These are phyloP conservation scores for Durio zibethinus DNA, from an alignment of 345 rosid species.

Conservation along the genomic window DNA sequence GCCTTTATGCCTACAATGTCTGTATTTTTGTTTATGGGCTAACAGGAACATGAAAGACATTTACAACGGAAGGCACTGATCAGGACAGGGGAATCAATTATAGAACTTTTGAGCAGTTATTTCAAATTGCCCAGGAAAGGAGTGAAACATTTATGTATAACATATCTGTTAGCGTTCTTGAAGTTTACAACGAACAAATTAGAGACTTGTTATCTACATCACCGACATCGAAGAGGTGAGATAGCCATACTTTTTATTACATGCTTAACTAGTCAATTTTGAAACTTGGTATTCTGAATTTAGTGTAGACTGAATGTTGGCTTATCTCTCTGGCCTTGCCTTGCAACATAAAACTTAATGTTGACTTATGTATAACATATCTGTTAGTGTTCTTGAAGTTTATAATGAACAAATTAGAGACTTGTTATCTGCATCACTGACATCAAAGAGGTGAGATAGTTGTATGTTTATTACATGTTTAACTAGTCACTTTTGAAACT, in stretches of 20 bases:
- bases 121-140: constrained; percentile 72
- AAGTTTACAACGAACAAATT: constrained; percentile 96
- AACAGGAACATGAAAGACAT: constrained; percentile 97
- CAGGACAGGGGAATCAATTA: constrained; percentile 92
- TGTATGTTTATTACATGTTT: not conserved
- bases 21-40: constrained; percentile 98
- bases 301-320: not conserved
- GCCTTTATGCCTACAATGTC: constrained; percentile 90
- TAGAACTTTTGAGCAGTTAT: constrained; percentile 78
- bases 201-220: constrained; percentile 84
- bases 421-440: constrained; percentile 70
- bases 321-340: constrained; percentile 28
- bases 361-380: constrained; percentile 58
- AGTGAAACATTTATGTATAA: constrained; percentile 58
- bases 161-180: constrained; percentile 93
- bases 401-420: constrained; percentile 97
- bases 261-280: not conserved
- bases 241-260: not conserved
- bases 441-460: constrained; percentile 64
- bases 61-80: constrained; percentile 93
- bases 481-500: not conserved
- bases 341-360: not conserved
- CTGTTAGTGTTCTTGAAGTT: constrained; percentile 96
- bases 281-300: not conserved
- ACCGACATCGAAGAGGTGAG: constrained; percentile 75